These are phyloP conservation scores for Porphyridium purpureum DNA, from an alignment of 23 red algal species.

Conservation along the genomic window DNA sequence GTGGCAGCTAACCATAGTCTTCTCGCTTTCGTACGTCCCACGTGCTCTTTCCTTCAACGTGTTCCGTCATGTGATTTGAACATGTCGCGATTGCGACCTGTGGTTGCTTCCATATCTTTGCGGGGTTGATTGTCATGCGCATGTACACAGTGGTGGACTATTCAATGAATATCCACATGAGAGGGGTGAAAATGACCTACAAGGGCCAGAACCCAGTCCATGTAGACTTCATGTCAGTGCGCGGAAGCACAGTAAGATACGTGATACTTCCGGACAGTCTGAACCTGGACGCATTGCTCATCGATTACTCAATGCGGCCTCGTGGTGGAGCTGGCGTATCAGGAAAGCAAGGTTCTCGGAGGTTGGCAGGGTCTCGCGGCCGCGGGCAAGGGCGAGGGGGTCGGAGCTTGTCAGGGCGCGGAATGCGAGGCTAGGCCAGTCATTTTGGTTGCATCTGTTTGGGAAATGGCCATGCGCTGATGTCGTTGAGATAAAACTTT, in stretches of 20 bases:
- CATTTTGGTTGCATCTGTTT: no score
- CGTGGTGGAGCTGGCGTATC: constrained; percentile 6
- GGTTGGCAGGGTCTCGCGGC: background rate
- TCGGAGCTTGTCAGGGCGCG: no score
- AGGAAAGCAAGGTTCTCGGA: no score
- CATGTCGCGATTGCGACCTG: no score
- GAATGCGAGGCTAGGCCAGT: no score
- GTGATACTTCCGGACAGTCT: constrained; percentile 81
- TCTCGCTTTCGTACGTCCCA: background rate
- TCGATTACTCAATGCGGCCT: constrained; percentile 76
- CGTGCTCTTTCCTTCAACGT: no score
- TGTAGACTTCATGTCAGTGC: constrained; percentile 46
- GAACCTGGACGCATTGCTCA: constrained; percentile 53
- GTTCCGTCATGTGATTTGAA: no score
- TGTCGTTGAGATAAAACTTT: no score
- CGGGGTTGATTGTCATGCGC: no score
- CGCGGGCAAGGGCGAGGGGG: background rate
- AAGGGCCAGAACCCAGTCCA: constrained; percentile 46
- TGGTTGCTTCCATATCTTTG: no score
- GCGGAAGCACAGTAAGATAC: constrained; percentile 78
- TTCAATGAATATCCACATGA: constrained; percentile 71
- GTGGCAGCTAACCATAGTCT: background rate
- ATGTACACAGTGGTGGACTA: constrained; percentile 44
- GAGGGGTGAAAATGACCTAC: constrained; percentile 43
- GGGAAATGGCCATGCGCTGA: no score